Percentiles rank a stretch among this genome's conserved stretches.
These are phyloP conservation scores for Kluyveromyces lactis DNA, from an alignment of 805 yeast species.

Conservation along the genomic window DNA sequence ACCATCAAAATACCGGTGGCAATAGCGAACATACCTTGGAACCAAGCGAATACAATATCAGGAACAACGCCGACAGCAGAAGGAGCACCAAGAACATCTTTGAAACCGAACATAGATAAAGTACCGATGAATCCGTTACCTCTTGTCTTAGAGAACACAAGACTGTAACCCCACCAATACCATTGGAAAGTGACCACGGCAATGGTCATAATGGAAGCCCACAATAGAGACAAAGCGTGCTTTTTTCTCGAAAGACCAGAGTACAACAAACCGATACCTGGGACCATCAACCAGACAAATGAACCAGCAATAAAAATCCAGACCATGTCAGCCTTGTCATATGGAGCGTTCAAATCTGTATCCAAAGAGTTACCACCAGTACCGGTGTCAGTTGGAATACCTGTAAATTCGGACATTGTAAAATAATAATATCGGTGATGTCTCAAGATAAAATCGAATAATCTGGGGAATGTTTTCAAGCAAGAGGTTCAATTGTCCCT, in stretches of 20 bases:
- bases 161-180: constrained; percentile 97
- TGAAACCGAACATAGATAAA: constrained; percentile 70
- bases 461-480: too few species aligned
- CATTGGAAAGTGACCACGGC: constrained; percentile 85
- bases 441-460: too few species aligned
- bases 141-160: constrained; percentile 66
- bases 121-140: constrained; percentile 72
- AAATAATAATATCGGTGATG: too few species aligned
- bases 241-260: constrained; percentile 92
- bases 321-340: constrained; percentile 69
- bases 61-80: constrained; percentile 64
- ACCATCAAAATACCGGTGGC: constrained; percentile 89
- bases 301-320: constrained; percentile 76
- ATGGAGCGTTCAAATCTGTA: constrained; percentile 62
- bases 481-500: too few species aligned
- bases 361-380: constrained; percentile 78
- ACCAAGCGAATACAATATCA: constrained; percentile 80
- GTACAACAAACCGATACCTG: constrained; percentile 89
- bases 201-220: constrained; percentile 90
- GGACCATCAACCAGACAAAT: constrained; percentile 91
- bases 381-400: constrained; percentile 48
- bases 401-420: constrained; percentile 29
- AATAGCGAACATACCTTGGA: constrained; percentile 96
- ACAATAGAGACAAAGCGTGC: constrained; percentile 86
- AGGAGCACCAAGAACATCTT: constrained; percentile 76